Conservation (phyloP, 192 early-diverging fungal genomes). For the Backusella parvicylindrica region DNA sequence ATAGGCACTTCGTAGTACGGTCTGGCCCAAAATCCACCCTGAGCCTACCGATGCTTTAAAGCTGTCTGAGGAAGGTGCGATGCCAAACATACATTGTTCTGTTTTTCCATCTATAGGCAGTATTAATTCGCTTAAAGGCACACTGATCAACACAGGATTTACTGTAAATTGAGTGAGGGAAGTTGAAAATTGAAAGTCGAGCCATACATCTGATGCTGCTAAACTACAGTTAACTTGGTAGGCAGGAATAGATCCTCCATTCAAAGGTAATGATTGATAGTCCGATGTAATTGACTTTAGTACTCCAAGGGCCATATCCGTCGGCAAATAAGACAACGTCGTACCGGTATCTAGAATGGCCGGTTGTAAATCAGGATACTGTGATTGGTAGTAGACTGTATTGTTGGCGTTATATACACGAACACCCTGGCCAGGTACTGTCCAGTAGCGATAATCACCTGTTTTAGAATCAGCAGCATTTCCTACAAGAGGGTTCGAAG, state of each 20-base stretch:
- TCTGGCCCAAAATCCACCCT: constrained; percentile 25
- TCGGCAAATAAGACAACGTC: constrained; percentile 21
- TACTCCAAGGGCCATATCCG: background rate
- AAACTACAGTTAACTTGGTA: constrained; percentile 14
- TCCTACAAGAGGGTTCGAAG: background rate
- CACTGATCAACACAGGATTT: constrained; percentile 13
- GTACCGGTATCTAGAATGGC: constrained; percentile 31
- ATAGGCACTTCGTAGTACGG: constrained; percentile 18
- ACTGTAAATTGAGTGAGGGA: background rate
- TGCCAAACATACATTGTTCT: constrained; percentile 21
- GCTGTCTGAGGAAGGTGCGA: constrained; percentile 14
- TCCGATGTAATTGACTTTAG: background rate
- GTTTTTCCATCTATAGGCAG: constrained; percentile 23
- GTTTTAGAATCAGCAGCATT: too few species aligned
- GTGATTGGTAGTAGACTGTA: background rate
- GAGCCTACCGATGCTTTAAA: background rate
- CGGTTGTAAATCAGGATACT: background rate
- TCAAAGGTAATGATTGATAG: background rate
- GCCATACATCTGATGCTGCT: background rate
- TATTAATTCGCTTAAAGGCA: constrained; percentile 13
- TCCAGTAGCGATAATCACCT: constrained; percentile 17
- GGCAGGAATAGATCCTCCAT: background rate
- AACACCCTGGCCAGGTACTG: constrained; percentile 17
- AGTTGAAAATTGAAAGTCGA: constrained; percentile 16
- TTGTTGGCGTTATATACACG: background rate